Evolutionary conservation across 306 rosid species (phyloP).

Genomic region (Abrus precatorius): DNA sequence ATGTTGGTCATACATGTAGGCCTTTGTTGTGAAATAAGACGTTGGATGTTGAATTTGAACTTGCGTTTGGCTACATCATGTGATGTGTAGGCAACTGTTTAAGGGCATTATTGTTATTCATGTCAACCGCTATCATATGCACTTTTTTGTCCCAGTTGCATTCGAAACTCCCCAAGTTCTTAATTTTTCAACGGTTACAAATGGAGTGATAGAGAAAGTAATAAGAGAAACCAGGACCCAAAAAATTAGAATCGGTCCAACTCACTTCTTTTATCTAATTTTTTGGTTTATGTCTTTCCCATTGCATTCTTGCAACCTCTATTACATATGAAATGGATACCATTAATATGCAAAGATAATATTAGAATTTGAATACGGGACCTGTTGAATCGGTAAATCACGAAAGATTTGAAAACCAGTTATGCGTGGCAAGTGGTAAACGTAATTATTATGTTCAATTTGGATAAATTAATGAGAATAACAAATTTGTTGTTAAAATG

Average conservation of each 20-base stretch:
- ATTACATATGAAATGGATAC: background rate
- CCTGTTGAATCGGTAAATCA: background rate
- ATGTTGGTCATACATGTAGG: constrained; percentile 18
- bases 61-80: background rate
- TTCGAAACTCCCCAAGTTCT: background rate
- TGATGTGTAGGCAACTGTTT: background rate
- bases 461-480: too few relatives aligned
- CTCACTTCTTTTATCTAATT: background rate
- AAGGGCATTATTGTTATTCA: background rate
- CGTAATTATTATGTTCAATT: too few relatives aligned
- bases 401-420: background rate
- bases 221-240: background rate
- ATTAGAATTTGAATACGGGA: background rate
- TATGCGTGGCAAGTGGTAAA: too few relatives aligned
- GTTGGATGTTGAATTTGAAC: constrained; percentile 28
- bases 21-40: constrained; percentile 44
- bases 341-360: background rate
- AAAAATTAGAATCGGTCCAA: background rate
- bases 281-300: background rate
- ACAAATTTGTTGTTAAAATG: too few relatives aligned
- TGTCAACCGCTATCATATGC: background rate
- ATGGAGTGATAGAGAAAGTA: background rate
- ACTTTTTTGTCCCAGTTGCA: background rate
- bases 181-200: background rate
- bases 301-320: too few relatives aligned